phyloP scores from a whole-genome alignment of 257 asterid species.

The Plantago elongata region DNA sequence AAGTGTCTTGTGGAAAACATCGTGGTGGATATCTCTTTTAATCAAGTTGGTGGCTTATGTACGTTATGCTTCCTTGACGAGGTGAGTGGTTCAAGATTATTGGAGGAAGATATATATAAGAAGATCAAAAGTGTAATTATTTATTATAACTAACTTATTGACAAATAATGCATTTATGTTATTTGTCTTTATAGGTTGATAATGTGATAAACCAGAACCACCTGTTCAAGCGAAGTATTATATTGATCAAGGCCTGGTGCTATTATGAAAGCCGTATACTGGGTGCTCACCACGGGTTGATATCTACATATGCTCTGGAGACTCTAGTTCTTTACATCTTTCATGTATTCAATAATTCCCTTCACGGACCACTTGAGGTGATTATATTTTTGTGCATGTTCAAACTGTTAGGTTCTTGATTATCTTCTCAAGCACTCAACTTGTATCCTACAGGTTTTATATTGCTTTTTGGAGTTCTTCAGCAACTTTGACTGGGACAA shows the following conservation, averaged over 20 bases:
- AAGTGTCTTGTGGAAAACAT: constrained; percentile 92
- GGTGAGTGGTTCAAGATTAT: constrained; percentile 39
- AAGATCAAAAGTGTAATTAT: constrained; percentile 2
- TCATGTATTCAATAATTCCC: constrained; percentile 83
- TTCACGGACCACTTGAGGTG: constrained; percentile 96
- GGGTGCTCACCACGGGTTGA: constrained; percentile 97
- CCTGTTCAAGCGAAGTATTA: constrained; percentile 89
- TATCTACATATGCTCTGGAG: constrained; percentile 95
- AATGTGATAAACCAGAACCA: constrained; percentile 70
- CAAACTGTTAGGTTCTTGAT: not conserved
- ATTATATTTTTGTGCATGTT: constrained; percentile 5
- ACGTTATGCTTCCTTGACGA: constrained; percentile 91
- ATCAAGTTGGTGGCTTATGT: constrained; percentile 91
- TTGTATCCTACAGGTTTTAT: constrained; percentile 63
- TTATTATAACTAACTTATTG: constrained; percentile 12
- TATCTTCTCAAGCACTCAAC: constrained; percentile 27
- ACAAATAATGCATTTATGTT: not conserved
- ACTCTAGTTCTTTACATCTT: constrained; percentile 87
- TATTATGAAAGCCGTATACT: constrained; percentile 92
- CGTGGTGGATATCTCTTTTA: constrained; percentile 90
- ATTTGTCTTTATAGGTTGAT: constrained; percentile 57
- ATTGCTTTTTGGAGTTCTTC: constrained; percentile 84
- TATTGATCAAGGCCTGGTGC: constrained; percentile 96
- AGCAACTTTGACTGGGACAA: constrained; percentile 96
- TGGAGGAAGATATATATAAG: not conserved